Evolutionary conservation across 2,329 filamentous ascomycete species (phyloP).

Genomic region (Scedosporium minutisporum): DNA sequence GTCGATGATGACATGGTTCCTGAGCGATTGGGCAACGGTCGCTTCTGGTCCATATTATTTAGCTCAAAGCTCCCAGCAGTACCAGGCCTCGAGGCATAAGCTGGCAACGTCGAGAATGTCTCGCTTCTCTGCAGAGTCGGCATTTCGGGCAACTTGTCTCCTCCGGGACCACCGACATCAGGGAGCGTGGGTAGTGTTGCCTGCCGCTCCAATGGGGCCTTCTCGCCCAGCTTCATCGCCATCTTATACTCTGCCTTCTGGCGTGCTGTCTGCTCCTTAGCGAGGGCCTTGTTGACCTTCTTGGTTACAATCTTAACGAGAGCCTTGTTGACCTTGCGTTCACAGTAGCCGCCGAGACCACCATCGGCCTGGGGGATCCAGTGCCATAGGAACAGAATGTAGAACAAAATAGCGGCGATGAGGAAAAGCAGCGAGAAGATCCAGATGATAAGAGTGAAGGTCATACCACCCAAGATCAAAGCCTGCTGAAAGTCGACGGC

Average conservation of each 20-base stretch:
- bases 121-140: conserved; percentile 50
- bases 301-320: conserved; percentile 74
- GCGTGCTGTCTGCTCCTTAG: conserved; percentile 60
- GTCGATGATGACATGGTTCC: conserved; percentile 46
- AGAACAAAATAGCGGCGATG: conserved; percentile 66
- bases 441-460: conserved; percentile 88
- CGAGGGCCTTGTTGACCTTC: conserved; percentile 83
- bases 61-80: conserved; percentile 45
- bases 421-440: conserved; percentile 68
- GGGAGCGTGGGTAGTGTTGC: conserved; percentile 60
- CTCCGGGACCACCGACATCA: conserved; percentile 24
- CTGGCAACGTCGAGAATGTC: conserved; percentile 51
- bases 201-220: conserved; percentile 39
- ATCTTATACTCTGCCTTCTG: conserved; percentile 39
- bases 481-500: conserved; percentile 65
- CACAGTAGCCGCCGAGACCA: conserved; percentile 74
- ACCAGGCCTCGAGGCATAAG: conserved; percentile 50
- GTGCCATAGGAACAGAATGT: conserved; percentile 83
- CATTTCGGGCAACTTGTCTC: conserved; percentile 46
- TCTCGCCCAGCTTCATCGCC: conserved; percentile 43
- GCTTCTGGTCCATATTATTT: conserved; percentile 41
- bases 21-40: conserved; percentile 34
- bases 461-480: conserved; percentile 78
- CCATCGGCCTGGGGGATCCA: conserved; percentile 79
- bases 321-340: conserved; percentile 80